Percentiles rank a stretch among this genome's conserved stretches.
Conservation (phyloP, 2,329 filamentous ascomycete genomes). For the Arthrobotrys sinensis region DNA sequence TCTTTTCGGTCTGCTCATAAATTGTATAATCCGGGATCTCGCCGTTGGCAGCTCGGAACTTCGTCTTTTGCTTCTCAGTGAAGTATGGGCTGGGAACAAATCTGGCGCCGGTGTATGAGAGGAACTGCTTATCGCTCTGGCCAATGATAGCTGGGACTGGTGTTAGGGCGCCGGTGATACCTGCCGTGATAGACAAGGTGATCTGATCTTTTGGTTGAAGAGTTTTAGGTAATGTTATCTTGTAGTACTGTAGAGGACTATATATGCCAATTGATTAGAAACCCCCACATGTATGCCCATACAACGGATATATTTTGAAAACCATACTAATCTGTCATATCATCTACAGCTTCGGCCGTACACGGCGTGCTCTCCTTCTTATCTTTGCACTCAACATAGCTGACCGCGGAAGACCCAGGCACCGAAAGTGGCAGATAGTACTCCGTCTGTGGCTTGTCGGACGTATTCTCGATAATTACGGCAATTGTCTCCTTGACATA, state of each 20-base stretch:
- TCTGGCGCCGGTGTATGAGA: conserved; percentile 86
- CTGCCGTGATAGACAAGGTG: conserved; percentile 89
- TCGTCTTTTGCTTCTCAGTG: conserved; percentile 95
- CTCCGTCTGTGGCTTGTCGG: conserved; percentile 82
- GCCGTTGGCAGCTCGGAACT: conserved; percentile 85
- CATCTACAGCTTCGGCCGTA: conserved; percentile 66
- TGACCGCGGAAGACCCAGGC: conserved; percentile 81
- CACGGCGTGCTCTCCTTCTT: conserved; percentile 78
- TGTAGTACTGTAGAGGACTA: conserved; percentile 66
- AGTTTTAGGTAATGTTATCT: conserved; percentile 75
- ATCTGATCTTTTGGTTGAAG: conserved; percentile 83
- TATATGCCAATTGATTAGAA: conserved; percentile 39
- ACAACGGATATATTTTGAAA: not conserved
- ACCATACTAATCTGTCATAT: conserved; percentile 50
- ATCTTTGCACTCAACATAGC: conserved; percentile 91
- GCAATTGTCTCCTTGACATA: conserved; percentile 93
- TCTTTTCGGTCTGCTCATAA: conserved; percentile 83
- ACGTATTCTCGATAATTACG: conserved; percentile 91
- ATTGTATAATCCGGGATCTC: conserved; percentile 89
- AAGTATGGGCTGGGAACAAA: conserved; percentile 87
- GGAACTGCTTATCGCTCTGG: conserved; percentile 89
- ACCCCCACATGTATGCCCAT: not conserved
- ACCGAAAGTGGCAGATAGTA: conserved; percentile 92
- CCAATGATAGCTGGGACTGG: conserved; percentile 85
- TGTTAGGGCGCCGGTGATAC: conserved; percentile 81